Percentiles rank a stretch among this genome's conserved stretches.
These are phyloP conservation scores for Lonicera japonica DNA, from an alignment of 129 eudicot genomes.

Conservation along the genomic window DNA sequence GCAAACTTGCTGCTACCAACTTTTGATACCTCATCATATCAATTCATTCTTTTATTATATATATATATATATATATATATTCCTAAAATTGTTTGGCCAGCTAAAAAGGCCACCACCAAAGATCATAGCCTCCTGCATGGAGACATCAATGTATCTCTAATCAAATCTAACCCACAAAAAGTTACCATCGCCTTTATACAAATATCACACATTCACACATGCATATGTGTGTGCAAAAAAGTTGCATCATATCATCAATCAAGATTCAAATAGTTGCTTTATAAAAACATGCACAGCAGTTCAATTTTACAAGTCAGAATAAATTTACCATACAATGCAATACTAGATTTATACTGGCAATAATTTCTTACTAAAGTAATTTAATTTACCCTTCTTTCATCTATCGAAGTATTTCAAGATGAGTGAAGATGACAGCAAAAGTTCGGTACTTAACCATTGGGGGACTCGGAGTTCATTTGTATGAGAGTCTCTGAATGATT, in stretches of 20 bases:
- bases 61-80: neutral
- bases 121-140: neutral
- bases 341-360: too few species aligned
- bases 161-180: constrained; percentile 8
- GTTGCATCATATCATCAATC: constrained; percentile 30
- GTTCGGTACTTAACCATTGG: too few species aligned
- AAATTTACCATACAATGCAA: neutral
- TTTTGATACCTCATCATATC: too few species aligned
- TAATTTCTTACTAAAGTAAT: too few species aligned
- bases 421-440: too few species aligned
- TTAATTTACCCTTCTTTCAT: too few species aligned
- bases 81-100: constrained; percentile 3
- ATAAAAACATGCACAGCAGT: constrained; percentile 1
- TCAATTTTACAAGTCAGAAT: constrained; percentile 2
- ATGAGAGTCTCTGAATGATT: too few species aligned
- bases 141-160: constrained; percentile 2
- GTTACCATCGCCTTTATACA: neutral
- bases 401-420: too few species aligned
- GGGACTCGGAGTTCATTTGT: too few species aligned
- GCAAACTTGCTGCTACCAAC: too few species aligned
- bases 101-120: constrained; percentile 1
- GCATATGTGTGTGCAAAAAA: constrained; percentile 32
- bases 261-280: neutral
- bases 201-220: too few species aligned
- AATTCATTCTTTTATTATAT: too few species aligned